These are phyloP conservation scores for Tetrapisispora iriomotensis DNA, from an alignment of 805 yeast species.

Conservation along the genomic window DNA sequence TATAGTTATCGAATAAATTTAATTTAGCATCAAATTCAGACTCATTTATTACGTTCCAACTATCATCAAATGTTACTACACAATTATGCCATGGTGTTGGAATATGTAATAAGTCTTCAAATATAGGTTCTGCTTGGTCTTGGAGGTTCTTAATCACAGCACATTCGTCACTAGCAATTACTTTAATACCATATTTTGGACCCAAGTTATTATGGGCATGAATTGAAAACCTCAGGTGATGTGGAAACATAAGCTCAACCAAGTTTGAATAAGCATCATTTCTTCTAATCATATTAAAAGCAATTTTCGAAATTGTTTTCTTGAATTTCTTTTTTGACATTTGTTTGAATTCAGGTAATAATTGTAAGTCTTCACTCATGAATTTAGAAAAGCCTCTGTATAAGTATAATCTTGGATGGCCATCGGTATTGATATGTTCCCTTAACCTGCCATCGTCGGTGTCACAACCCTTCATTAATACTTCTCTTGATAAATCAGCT, in stretches of 20 bases:
- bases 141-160: constrained; percentile 37
- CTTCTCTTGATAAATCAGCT: constrained; percentile 33
- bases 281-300: constrained; percentile 55
- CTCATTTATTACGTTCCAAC: background rate
- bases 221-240: constrained; percentile 48
- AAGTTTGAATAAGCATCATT: constrained; percentile 58
- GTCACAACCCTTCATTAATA: constrained; percentile 38
- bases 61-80: constrained; percentile 26
- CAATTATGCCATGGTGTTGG: constrained; percentile 63
- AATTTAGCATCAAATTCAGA: background rate
- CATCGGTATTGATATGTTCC: constrained; percentile 46
- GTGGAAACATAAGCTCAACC: constrained; percentile 50
- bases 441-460: constrained; percentile 55
- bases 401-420: constrained; percentile 43
- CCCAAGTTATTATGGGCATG: constrained; percentile 53
- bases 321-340: constrained; percentile 41
- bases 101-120: constrained; percentile 47
- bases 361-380: constrained; percentile 48
- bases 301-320: constrained; percentile 42
- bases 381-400: constrained; percentile 51
- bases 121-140: constrained; percentile 33
- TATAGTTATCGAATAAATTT: background rate
- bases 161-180: constrained; percentile 37
- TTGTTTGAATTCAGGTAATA: constrained; percentile 31
- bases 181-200: constrained; percentile 48